These are phyloP conservation scores for Phytophthora pisi DNA, from an alignment of 352 stramenopile genomes.

Conservation along the genomic window DNA sequence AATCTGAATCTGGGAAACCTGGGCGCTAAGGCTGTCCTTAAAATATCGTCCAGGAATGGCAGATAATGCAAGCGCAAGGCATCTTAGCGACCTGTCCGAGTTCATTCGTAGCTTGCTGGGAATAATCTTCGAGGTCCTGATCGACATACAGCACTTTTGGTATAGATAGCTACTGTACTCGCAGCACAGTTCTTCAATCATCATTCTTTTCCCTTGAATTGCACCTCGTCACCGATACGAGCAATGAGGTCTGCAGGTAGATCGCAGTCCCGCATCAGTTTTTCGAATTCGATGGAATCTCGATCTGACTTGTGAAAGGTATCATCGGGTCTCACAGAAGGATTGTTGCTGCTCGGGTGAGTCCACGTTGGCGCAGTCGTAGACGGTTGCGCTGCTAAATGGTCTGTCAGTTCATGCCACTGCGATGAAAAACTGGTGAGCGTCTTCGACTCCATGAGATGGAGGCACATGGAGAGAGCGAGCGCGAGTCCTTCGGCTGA, in stretches of 20 bases:
- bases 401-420: slow-evolving; percentile 36
- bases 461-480: slow-evolving; percentile 36
- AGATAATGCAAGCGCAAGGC: too few species aligned
- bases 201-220: too few species aligned
- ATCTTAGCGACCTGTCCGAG: too few species aligned
- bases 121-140: too few species aligned
- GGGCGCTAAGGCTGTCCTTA: too few species aligned
- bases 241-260: slow-evolving; percentile 43
- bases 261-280: slow-evolving; percentile 32
- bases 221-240: slow-evolving; percentile 25
- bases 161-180: too few species aligned
- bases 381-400: slow-evolving; percentile 12
- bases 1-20: too few species aligned
- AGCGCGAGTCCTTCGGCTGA: slow-evolving; percentile 42
- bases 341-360: neutral
- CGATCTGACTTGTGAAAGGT: neutral
- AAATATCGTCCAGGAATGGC: too few species aligned
- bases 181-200: too few species aligned
- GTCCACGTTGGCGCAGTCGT: neutral
- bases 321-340: neutral
- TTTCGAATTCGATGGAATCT: slow-evolving; percentile 27
- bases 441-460: slow-evolving; percentile 35
- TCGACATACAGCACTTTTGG: too few species aligned
- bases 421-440: slow-evolving; percentile 40
- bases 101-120: too few species aligned